phyloP scores from a whole-genome alignment of 2,329 filamentous ascomycete species.

The Metarhizium robertsii region DNA sequence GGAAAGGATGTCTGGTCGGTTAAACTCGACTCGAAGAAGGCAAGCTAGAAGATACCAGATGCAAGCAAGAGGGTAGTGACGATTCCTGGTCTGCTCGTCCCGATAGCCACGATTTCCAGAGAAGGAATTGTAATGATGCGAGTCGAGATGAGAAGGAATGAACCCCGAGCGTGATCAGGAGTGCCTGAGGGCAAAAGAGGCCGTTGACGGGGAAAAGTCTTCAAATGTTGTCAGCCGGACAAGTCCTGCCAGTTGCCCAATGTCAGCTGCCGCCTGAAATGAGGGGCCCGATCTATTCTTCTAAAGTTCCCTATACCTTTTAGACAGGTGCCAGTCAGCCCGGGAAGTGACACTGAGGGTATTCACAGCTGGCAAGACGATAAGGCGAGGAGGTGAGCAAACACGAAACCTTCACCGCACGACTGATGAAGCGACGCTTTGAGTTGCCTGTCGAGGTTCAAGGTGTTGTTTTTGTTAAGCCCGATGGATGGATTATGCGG shows the following conservation, averaged over 20 bases:
- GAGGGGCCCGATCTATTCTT: neutral
- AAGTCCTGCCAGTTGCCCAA: constrained; percentile 1
- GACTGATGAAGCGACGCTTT: neutral
- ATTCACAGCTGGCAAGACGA: neutral
- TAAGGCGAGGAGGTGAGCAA: neutral
- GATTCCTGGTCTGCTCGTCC: constrained; percentile 3
- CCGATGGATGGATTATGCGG: neutral
- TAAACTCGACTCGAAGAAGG: neutral
- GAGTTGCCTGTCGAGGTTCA: neutral
- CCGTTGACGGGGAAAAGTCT: neutral
- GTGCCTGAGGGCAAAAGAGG: neutral
- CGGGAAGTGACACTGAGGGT: neutral
- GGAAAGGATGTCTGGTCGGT: neutral
- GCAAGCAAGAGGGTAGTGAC: constrained; percentile 7
- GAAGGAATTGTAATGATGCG: constrained; percentile 6
- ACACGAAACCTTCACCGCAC: neutral
- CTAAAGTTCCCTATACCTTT: neutral
- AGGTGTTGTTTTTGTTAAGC: neutral
- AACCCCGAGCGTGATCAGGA: constrained; percentile 1
- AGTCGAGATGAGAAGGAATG: constrained; percentile 8
- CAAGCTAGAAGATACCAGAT: constrained; percentile 7
- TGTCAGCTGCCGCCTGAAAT: constrained; percentile 2
- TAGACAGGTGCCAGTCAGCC: neutral
- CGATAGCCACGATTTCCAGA: neutral
- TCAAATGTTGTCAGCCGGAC: neutral